Conservation (phyloP, 208 protist species). For the Leptomonas seymouri region DNA sequence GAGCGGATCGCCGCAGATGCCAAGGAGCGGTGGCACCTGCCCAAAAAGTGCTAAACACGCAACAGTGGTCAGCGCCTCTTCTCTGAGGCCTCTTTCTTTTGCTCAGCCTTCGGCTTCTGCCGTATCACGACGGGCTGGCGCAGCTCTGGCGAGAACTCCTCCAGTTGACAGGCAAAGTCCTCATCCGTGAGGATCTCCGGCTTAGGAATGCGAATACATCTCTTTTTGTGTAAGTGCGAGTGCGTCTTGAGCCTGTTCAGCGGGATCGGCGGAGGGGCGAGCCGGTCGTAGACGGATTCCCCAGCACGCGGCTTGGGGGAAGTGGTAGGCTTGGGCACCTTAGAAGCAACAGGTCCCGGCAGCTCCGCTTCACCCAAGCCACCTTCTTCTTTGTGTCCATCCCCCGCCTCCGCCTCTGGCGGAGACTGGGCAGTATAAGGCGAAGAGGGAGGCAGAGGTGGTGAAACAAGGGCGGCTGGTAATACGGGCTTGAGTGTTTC, state of each 20-base stretch:
- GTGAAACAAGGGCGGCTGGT: background rate
- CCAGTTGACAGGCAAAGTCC: conserved; percentile 28
- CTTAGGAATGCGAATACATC: conserved; percentile 11
- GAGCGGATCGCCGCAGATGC: background rate
- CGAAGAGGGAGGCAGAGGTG: background rate
- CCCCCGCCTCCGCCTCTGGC: background rate
- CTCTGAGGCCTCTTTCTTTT: conserved; percentile 1
- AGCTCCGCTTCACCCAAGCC: too few species aligned
- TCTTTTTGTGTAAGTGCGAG: conserved; percentile 12
- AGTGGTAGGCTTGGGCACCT: conserved; percentile 1
- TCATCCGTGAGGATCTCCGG: conserved; percentile 22
- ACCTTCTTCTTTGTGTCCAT: background rate
- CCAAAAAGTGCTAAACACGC: background rate
- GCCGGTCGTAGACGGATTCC: conserved; percentile 16
- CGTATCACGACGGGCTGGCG: conserved; percentile 6
- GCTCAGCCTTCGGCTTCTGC: conserved; percentile 7
- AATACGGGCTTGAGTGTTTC: conserved; percentile 1
- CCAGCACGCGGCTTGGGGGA: background rate
- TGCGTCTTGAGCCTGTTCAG: conserved; percentile 12
- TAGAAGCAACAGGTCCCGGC: conserved; percentile 11
- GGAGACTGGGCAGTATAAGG: background rate
- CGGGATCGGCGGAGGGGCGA: conserved; percentile 17
- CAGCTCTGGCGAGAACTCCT: conserved; percentile 18
- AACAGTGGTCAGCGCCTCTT: background rate
- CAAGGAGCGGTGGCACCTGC: background rate